Evolutionary conservation across 805 yeast species (phyloP).

Genomic region (Yarrowia divulgata): DNA sequence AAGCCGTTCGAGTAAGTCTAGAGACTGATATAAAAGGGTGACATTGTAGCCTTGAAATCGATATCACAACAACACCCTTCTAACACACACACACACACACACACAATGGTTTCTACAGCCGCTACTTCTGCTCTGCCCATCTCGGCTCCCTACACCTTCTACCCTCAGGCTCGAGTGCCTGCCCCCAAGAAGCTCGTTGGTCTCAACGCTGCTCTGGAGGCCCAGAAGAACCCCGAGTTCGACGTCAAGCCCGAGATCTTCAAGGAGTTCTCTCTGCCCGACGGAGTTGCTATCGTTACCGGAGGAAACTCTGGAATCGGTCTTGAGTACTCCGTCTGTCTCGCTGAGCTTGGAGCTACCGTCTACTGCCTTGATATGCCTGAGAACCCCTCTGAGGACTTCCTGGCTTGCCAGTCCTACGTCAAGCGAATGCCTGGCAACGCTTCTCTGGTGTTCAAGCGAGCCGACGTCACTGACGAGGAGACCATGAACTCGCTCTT

Average conservation of each 20-base stretch:
- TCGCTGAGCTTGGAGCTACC: constrained; percentile 56
- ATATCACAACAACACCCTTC: constrained; percentile 5
- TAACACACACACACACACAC: constrained; percentile 16
- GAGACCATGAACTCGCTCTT: constrained; percentile 54
- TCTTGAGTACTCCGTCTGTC: constrained; percentile 53
- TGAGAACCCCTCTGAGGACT: constrained; percentile 45
- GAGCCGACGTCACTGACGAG: constrained; percentile 61
- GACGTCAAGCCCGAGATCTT: constrained; percentile 46
- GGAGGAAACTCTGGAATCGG: constrained; percentile 58
- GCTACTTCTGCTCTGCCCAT: constrained; percentile 42
- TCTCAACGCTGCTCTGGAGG: constrained; percentile 47
- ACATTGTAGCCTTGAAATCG: neutral
- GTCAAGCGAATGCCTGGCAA: constrained; percentile 49
- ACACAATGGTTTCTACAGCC: constrained; percentile 27
- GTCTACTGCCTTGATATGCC: constrained; percentile 52
- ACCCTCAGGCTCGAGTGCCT: constrained; percentile 43
- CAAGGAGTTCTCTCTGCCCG: constrained; percentile 54
- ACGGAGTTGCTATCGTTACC: constrained; percentile 55
- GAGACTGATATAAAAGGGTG: constrained; percentile 14
- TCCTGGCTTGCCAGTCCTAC: constrained; percentile 43
- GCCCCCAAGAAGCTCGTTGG: constrained; percentile 47
- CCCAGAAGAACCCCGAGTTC: constrained; percentile 44
- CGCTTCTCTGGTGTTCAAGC: constrained; percentile 50
- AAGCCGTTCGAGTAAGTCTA: constrained; percentile 24
- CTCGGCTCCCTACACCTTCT: constrained; percentile 44